phyloP scores from a whole-genome alignment of 306 rosid genomes.

The Betula pendula region DNA sequence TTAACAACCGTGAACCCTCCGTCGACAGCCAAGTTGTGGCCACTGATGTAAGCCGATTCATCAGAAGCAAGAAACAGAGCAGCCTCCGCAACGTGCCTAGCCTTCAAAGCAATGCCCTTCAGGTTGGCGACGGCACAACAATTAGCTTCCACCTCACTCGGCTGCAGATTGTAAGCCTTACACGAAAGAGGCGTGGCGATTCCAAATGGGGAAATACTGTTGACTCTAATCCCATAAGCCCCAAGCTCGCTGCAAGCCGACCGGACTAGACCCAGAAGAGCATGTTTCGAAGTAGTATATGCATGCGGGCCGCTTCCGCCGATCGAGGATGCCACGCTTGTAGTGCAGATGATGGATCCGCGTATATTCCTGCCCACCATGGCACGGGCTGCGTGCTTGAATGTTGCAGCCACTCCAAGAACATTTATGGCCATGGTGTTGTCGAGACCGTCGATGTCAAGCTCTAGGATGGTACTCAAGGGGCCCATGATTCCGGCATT shows the following conservation, averaged over 20 bases:
- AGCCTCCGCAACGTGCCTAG: slow-evolving; percentile 73
- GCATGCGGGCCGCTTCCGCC: slow-evolving; percentile 72
- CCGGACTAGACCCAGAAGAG: slow-evolving; percentile 63
- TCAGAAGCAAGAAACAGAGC: slow-evolving; percentile 84
- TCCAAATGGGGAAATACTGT: slow-evolving; percentile 78
- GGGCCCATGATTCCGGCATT: slow-evolving; percentile 82
- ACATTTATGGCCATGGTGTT: slow-evolving; percentile 66
- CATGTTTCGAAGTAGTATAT: slow-evolving; percentile 71
- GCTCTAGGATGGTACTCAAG: slow-evolving; percentile 55
- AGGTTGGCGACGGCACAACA: slow-evolving; percentile 47
- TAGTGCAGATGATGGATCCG: slow-evolving; percentile 80
- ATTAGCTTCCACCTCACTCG: slow-evolving; percentile 51
- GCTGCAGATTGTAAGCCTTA: slow-evolving; percentile 39
- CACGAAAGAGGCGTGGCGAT: slow-evolving; percentile 83
- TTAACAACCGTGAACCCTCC: slow-evolving; percentile 78
- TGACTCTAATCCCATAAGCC: slow-evolving; percentile 74
- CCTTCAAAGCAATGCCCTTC: slow-evolving; percentile 74
- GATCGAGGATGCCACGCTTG: slow-evolving; percentile 63
- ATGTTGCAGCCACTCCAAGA: slow-evolving; percentile 61
- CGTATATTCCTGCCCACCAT: slow-evolving; percentile 57
- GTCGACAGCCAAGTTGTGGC: slow-evolving; percentile 78
- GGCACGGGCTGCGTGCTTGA: slow-evolving; percentile 68
- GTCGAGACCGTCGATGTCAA: slow-evolving; percentile 62
- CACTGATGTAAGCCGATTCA: slow-evolving; percentile 68
- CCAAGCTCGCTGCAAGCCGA: slow-evolving; percentile 81